phyloP scores from a whole-genome alignment of 139 green algal genomes.

The Chlorella sp. region DNA sequence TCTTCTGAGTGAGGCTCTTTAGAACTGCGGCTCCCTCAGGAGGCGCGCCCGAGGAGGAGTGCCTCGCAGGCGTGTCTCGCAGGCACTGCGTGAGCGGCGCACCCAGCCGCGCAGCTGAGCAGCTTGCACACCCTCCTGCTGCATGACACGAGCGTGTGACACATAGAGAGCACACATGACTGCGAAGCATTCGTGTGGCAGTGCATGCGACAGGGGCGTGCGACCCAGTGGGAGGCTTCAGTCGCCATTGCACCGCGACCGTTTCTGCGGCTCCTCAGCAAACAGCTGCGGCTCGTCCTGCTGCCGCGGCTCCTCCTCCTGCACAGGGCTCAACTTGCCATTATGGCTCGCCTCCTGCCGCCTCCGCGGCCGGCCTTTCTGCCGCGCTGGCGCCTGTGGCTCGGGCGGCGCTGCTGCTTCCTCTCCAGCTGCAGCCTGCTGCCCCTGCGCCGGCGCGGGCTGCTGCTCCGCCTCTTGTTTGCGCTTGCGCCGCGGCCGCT shows the following conservation, averaged over 20 bases:
- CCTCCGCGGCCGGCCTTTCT: no score
- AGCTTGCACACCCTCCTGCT: background rate
- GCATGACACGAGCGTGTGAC: background rate
- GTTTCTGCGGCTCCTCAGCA: no score
- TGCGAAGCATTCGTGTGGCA: background rate
- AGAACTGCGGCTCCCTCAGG: no score
- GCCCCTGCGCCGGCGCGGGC: background rate
- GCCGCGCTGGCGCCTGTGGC: no score
- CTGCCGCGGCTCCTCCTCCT: background rate
- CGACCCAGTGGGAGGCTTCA: background rate
- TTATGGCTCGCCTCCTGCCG: no score
- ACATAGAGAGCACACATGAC: background rate
- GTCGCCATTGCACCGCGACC: no score
- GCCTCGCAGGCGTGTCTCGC: constrained; percentile 1
- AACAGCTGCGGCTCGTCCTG: constrained; percentile 18
- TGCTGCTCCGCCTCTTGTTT: background rate
- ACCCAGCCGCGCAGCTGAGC: background rate
- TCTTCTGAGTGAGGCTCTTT: no score
- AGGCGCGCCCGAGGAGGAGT: no score
- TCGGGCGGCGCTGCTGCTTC: no score
- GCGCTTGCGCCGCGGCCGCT: no score
- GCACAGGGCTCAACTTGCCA: no score
- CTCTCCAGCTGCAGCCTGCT: background rate
- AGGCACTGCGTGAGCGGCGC: background rate
- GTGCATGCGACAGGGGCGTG: background rate